Evolutionary conservation across 2,329 filamentous ascomycete genomes (phyloP), one percentile per base, ranked within the genome.

Genomic region (Beauveria varroae): DNA sequence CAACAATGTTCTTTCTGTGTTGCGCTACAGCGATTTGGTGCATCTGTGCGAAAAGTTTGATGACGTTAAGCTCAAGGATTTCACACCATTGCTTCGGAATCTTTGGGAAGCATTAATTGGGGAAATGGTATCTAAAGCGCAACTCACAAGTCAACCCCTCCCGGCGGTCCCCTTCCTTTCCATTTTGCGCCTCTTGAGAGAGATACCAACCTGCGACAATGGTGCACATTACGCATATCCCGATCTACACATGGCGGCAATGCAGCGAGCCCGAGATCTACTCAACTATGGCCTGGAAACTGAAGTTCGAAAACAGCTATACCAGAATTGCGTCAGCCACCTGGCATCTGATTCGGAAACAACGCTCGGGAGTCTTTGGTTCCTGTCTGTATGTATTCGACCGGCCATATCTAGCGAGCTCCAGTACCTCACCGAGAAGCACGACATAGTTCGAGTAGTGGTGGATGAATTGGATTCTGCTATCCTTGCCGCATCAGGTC

Each of bases 31-130:
- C 0, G 71, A 77, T 5, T 72, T 91, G 44, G 70, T 88, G 7
- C 87, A 91, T 68, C 73, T 93, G 34, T 90, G 87, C 68, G 77
- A 82, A 56, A 96, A 95, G 71, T 79, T 95, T 28, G 77, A 86
- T 41, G 30, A 22, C 5, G 22, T 57, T 41, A 24, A 50, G 8
- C 16, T 49, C 10, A 20, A 8, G 9, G 77, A 78, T 1, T 90
- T 90, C 68, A 87, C 85, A 50, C 68, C 76, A 1, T 74, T 79
- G 16, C 85, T 90, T 76, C 78, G 87, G 47, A 77, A 83, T 4
- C 82, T 90, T 54, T 87, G 83, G 69, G 80, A 85, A 18, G 72
- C 72, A 12, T 71, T 91, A 6, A 76, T 90, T 56, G 76, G 77
- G 43, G 73, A 78, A 7, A 71, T 82, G 54, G 67, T 78, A 43